These are phyloP conservation scores for Fusarium sp. DNA, from an alignment of 2,329 filamentous ascomycete genomes.

Conservation along the genomic window DNA sequence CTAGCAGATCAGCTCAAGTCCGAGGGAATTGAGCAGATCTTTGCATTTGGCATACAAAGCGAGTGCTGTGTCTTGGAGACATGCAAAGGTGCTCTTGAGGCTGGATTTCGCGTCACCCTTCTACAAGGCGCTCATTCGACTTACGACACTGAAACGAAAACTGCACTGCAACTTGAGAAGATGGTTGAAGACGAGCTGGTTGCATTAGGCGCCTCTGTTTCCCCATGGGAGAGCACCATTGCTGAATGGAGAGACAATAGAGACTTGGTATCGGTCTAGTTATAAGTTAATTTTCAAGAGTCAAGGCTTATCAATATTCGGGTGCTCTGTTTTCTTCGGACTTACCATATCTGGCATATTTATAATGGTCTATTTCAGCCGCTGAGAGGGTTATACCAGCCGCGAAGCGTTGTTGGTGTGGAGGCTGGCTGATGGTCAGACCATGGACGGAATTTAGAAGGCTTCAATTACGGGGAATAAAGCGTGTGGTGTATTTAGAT, in stretches of 20 bases:
- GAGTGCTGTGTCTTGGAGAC: conserved; percentile 32
- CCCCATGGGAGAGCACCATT: conserved; percentile 8
- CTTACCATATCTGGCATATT: too few species aligned
- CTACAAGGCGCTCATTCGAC: conserved; percentile 31
- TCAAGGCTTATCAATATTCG: too few species aligned
- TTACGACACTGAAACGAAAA: conserved; percentile 6
- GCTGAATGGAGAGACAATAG: conserved; percentile 1
- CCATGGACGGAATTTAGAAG: too few species aligned
- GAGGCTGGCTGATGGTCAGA: too few species aligned
- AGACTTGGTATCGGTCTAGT: neutral
- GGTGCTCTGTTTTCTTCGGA: too few species aligned
- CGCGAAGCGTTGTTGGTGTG: too few species aligned
- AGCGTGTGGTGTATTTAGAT: too few species aligned
- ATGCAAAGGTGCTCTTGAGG: conserved; percentile 26
- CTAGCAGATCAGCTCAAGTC: conserved; percentile 5
- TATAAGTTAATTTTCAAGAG: too few species aligned
- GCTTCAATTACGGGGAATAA: too few species aligned
- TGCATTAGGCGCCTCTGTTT: conserved; percentile 5
- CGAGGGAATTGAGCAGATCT: conserved; percentile 14
- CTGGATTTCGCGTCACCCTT: conserved; percentile 25
- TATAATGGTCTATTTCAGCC: too few species aligned
- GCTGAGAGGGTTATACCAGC: too few species aligned
- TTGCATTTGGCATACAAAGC: conserved; percentile 30
- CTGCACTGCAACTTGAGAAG: conserved; percentile 14
- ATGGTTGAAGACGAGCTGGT: conserved; percentile 11